These are phyloP conservation scores for Peltaster fructicola DNA, from an alignment of 2,329 filamentous ascomycete species.

Conservation along the genomic window DNA sequence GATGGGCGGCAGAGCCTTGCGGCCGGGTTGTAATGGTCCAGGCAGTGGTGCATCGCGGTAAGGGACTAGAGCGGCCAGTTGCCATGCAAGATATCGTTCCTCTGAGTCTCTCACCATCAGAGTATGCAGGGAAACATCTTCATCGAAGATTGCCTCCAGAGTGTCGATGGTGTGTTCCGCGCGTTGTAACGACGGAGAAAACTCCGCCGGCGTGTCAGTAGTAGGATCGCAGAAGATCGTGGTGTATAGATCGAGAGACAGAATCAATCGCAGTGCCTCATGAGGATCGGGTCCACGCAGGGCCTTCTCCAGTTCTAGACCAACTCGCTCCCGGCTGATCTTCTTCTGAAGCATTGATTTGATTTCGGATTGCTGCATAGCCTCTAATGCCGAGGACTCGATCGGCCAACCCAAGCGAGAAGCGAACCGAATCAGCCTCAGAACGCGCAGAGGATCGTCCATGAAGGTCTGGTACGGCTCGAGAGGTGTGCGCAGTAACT, in stretches of 20 bases:
- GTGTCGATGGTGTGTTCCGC: slow-evolving; percentile 50
- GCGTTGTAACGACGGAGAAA: slow-evolving; percentile 37
- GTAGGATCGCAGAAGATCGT: slow-evolving; percentile 57
- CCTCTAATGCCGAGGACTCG: slow-evolving; percentile 46
- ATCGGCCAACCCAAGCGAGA: slow-evolving; percentile 69
- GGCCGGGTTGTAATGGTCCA: slow-evolving; percentile 22
- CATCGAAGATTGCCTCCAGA: slow-evolving; percentile 33
- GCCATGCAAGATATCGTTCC: slow-evolving; percentile 57
- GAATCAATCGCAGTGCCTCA: slow-evolving; percentile 45
- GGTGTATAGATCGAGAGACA: slow-evolving; percentile 49
- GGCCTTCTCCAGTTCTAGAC: slow-evolving; percentile 82
- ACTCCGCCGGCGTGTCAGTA: slow-evolving; percentile 27
- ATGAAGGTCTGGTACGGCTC: slow-evolving; percentile 84
- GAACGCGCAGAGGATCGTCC: slow-evolving; percentile 76
- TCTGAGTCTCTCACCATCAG: slow-evolving; percentile 42
- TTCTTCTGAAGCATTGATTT: slow-evolving; percentile 64
- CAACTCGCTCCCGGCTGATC: slow-evolving; percentile 81
- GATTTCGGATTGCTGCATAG: slow-evolving; percentile 68
- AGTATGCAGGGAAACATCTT: slow-evolving; percentile 12
- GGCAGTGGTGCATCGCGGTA: slow-evolving; percentile 41
- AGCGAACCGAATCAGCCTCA: slow-evolving; percentile 78
- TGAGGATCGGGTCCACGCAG: slow-evolving; percentile 52
- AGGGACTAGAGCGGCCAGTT: slow-evolving; percentile 55
- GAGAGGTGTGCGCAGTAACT: slow-evolving; percentile 68
- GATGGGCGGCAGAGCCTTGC: slow-evolving; percentile 39